Conservation (phyloP, 1,139 yeast genomes). For the Magnusiomyces paraingens region DNA sequence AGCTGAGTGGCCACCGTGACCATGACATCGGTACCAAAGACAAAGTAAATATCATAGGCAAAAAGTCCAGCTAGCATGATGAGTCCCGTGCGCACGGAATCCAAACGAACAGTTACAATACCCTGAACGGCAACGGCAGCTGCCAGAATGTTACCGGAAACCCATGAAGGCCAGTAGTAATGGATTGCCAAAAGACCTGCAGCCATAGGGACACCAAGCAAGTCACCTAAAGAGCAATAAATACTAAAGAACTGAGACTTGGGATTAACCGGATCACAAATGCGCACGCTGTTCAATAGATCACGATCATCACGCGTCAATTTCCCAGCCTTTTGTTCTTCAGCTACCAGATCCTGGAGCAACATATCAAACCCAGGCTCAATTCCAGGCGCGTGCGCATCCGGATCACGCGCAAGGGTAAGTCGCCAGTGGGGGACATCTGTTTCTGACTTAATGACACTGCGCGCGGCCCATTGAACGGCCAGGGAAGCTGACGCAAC, state of each 20-base stretch:
- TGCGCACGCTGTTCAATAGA: not conserved
- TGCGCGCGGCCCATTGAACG: constrained; percentile 27
- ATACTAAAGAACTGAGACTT: constrained; percentile 10
- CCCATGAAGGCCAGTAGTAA: constrained; percentile 33
- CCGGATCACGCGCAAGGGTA: constrained; percentile 32
- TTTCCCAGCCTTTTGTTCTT: constrained; percentile 16
- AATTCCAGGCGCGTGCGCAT: constrained; percentile 30
- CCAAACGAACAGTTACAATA: constrained; percentile 26
- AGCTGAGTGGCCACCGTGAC: constrained; percentile 51
- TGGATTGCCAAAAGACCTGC: constrained; percentile 18
- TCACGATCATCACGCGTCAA: constrained; percentile 19
- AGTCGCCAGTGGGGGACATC: constrained; percentile 29
- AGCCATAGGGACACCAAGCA: constrained; percentile 28
- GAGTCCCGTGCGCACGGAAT: constrained; percentile 42
- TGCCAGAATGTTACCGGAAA: constrained; percentile 26
- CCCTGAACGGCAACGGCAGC: constrained; percentile 18
- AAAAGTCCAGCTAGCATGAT: constrained; percentile 46
- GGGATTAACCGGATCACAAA: constrained; percentile 11
- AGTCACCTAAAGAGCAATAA: constrained; percentile 24
- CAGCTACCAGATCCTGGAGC: constrained; percentile 7
- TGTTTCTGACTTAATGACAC: constrained; percentile 17
- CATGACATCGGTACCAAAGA: constrained; percentile 59
- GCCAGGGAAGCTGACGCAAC: constrained; percentile 25
- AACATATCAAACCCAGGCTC: constrained; percentile 12
- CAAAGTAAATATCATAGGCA: constrained; percentile 60